These are phyloP conservation scores for Myxozyma kluyveri DNA, from an alignment of 805 yeast genomes.

Conservation along the genomic window DNA sequence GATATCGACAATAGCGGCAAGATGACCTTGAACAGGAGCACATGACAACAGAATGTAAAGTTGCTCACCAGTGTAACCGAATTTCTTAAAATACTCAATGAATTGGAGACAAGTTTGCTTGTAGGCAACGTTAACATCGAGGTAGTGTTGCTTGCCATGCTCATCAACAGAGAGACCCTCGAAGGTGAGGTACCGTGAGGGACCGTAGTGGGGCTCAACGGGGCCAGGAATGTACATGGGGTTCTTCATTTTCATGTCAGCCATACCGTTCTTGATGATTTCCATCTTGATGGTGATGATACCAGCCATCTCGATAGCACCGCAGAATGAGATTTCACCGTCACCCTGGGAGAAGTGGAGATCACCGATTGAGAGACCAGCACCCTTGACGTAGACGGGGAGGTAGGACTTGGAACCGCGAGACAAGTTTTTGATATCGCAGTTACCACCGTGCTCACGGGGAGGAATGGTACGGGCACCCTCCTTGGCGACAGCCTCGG, in stretches of 20 bases:
- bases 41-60: constrained; percentile 46
- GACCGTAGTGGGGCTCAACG: constrained; percentile 50
- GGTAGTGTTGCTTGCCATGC: constrained; percentile 46
- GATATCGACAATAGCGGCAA: constrained; percentile 53
- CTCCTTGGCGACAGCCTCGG: constrained; percentile 39
- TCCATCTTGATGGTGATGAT: constrained; percentile 45
- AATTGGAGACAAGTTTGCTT: constrained; percentile 50
- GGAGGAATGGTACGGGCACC: constrained; percentile 57
- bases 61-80: constrained; percentile 53
- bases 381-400: constrained; percentile 50
- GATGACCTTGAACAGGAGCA: constrained; percentile 54
- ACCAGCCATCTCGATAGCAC: constrained; percentile 56
- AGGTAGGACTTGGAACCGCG: constrained; percentile 50
- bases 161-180: constrained; percentile 56
- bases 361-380: constrained; percentile 50
- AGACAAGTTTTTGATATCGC: constrained; percentile 52
- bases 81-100: constrained; percentile 50
- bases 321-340: constrained; percentile 55
- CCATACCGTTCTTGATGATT: constrained; percentile 46
- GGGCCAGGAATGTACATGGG: constrained; percentile 53
- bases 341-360: constrained; percentile 54
- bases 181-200: constrained; percentile 50
- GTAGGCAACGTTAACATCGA: constrained; percentile 52
- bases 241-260: constrained; percentile 42
- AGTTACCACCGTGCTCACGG: constrained; percentile 53